Base-by-base conservation (phyloP, 192 early-diverging fungal genomes). In the Podila verticillata region DNA sequence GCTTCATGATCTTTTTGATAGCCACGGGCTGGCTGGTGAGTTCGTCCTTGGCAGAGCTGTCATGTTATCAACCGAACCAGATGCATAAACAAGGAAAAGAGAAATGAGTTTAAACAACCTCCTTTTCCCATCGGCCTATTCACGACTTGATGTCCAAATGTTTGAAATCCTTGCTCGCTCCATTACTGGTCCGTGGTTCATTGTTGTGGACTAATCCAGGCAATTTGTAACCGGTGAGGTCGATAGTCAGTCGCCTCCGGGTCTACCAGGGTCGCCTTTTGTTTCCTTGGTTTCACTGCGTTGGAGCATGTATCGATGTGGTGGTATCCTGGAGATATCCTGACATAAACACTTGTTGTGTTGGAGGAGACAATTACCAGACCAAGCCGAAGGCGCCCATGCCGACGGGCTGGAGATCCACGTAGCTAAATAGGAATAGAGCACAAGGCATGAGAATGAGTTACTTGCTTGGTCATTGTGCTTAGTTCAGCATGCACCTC, bases 381-480 rank as follows among this genome's bases (percentile, higher is more conserved):
- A 99, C 97, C 8, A 99, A 87, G 81, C 97, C 97, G 83, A 98
- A 99, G 7, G 97, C 95, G 56, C 97, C 97, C 94, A 98, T 96
- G 34, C 97, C 97, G 22, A 99, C 93, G 10, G 96, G 95, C 79
- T 96, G 92, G 54, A 98, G 86, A 84, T 96, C 92, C 8, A 93
- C 91, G 89, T 98, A 98, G 73, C 93, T 93, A 75, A 49, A 44
- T 15, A 68, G 17, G 3, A 30, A 28, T 22, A 48, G 39, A n/a
- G 28, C 59, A 31, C 26, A 58, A 5, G 28, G 5, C n/a, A n/a
- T 32, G 32, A 24, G 22, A 2, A 61, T 31, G 19, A 73, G 5
- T 15, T 9, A 59, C 9, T 67, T 67, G 7, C 7, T 44, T 47
- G n/a, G 35, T 35, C 35, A 51, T n/a, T 68, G 26, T 13, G n/a